Conservation (phyloP, 768 basidiomycete genomes). For the Lactarius hatsudake region DNA sequence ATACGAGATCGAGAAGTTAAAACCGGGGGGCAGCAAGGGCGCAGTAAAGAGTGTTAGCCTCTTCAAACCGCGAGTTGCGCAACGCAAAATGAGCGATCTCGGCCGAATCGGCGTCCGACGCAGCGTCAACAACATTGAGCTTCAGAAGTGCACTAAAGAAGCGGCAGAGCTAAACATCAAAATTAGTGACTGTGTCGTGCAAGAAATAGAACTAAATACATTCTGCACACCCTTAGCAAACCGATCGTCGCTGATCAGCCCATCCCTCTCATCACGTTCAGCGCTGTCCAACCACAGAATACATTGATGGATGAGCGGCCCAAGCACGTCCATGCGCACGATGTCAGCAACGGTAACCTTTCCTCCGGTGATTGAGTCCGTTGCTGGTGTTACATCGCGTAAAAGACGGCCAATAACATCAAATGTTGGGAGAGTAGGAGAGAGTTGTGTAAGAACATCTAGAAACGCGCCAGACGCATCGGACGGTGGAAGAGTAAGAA, state of each 20-base stretch:
- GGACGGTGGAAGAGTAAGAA: conserved; percentile 45
- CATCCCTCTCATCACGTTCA: conserved; percentile 66
- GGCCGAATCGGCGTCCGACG: conserved; percentile 63
- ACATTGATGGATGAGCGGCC: conserved; percentile 66
- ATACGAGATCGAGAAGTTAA: conserved; percentile 25
- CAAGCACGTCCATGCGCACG: conserved; percentile 61
- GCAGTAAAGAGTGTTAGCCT: conserved; percentile 72
- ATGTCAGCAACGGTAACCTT: conserved; percentile 63
- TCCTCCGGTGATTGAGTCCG: conserved; percentile 40
- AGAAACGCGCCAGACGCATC: conserved; percentile 48
- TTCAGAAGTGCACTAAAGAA: conserved; percentile 74
- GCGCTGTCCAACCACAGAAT: conserved; percentile 70
- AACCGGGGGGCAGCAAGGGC: conserved; percentile 48
- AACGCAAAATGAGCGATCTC: conserved; percentile 80
- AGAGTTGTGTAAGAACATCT: conserved; percentile 60
- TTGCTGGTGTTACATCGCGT: conserved; percentile 54
- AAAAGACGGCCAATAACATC: conserved; percentile 70
- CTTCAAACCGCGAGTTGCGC: conserved; percentile 68
- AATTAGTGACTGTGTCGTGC: conserved; percentile 10
- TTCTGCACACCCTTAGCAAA: conserved; percentile 70
- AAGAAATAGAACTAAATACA: conserved; percentile 40
- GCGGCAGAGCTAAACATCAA: conserved; percentile 56
- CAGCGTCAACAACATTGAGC: conserved; percentile 57
- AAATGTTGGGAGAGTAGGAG: conserved; percentile 70
- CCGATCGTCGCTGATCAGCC: conserved; percentile 67